These are phyloP conservation scores for Epichloe amarillans DNA, from an alignment of 2,329 filamentous ascomycete species.

Conservation along the genomic window DNA sequence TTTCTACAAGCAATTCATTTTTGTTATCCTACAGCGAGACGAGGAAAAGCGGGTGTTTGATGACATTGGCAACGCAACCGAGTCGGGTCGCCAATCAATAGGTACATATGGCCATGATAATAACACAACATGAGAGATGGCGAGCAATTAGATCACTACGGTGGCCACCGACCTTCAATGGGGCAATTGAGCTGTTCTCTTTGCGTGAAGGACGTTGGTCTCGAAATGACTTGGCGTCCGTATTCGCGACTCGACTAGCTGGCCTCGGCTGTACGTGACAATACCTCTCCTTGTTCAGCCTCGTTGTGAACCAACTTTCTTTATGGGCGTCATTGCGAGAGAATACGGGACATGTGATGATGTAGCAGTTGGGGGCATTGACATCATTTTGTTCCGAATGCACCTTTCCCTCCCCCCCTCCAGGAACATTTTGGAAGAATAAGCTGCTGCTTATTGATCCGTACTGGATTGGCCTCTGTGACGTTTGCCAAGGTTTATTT, in stretches of 20 bases:
- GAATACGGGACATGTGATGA: no score
- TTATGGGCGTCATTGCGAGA: no score
- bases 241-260: not conserved
- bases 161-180: not conserved
- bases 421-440: no score
- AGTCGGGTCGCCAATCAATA: not conserved
- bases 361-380: no score
- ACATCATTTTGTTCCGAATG: no score
- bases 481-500: not conserved
- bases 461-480: not conserved
- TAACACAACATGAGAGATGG: not conserved
- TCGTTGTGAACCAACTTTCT: no score
- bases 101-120: not conserved
- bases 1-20: not conserved
- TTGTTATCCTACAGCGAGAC: not conserved
- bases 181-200: not conserved
- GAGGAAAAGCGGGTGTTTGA: conserved; percentile 1
- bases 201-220: not conserved
- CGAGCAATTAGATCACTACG: not conserved
- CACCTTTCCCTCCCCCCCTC: no score
- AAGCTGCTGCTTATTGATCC: no score
- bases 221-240: not conserved
- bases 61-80: not conserved
- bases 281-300: no score
- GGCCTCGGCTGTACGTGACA: no score